These are phyloP conservation scores for Beta vulgaris DNA, from an alignment of 148 eudicot genomes.

Conservation along the genomic window DNA sequence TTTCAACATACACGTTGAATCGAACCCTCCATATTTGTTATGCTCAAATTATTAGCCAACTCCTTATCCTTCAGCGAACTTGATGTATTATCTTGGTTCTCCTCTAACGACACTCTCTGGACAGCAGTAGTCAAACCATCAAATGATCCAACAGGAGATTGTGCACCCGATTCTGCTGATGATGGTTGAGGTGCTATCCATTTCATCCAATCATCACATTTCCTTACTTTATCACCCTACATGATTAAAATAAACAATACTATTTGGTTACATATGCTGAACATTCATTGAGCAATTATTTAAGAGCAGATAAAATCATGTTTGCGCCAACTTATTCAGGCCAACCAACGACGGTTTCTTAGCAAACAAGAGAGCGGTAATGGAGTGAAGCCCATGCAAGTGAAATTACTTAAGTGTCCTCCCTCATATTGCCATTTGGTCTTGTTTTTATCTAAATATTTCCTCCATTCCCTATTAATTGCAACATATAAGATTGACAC, in stretches of 20 bases:
- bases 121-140: constrained; percentile 21
- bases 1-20: background rate
- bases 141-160: constrained; percentile 13
- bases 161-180: constrained; percentile 15
- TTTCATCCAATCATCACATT: constrained; percentile 44
- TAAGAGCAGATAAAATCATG: too few relatives aligned
- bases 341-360: too few relatives aligned
- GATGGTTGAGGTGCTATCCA: constrained; percentile 29
- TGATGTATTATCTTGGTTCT: background rate
- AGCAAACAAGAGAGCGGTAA: too few relatives aligned
- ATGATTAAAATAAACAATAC: background rate
- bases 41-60: background rate
- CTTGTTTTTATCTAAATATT: too few relatives aligned
- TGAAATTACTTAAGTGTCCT: too few relatives aligned
- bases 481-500: too few relatives aligned
- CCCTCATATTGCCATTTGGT: too few relatives aligned
- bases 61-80: background rate
- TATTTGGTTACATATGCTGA: too few relatives aligned
- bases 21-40: background rate
- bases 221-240: constrained; percentile 46
- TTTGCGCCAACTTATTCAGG: too few relatives aligned
- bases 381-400: too few relatives aligned
- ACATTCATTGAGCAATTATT: too few relatives aligned
- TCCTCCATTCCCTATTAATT: too few relatives aligned
- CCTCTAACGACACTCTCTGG: constrained; percentile 24